Conservation (phyloP, 108 stramenopile genomes). For the Hondaea fermentalgiana region DNA sequence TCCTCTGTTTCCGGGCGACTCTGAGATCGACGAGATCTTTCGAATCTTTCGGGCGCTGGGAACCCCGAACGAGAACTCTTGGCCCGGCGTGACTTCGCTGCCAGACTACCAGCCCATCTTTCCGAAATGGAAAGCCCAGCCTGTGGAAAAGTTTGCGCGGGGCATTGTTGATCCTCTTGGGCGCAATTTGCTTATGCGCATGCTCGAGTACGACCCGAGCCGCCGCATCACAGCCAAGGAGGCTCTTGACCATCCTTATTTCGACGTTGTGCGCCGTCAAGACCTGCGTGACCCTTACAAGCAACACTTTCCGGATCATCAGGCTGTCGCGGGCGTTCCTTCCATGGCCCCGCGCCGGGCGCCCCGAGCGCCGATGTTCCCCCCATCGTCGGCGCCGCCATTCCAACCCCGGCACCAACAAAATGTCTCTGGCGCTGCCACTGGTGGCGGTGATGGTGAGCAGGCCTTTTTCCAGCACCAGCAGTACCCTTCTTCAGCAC, state of each 20-base stretch:
- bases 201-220: conserved; percentile 84
- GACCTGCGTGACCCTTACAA: neutral
- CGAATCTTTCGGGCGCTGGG: conserved; percentile 91
- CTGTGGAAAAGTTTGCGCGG: neutral
- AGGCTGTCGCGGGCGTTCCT: neutral
- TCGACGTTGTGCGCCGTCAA: conserved; percentile 54
- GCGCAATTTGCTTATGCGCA: conserved; percentile 66
- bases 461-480: too few species aligned
- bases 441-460: too few species aligned
- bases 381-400: too few species aligned
- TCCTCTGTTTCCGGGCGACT: conserved; percentile 90
- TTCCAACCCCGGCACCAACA: too few species aligned
- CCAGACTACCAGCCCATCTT: conserved; percentile 77
- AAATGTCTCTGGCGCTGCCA: too few species aligned
- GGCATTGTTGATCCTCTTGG: conserved; percentile 45
- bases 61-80: conserved; percentile 78
- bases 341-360: too few species aligned
- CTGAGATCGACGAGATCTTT: conserved; percentile 94
- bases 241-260: conserved; percentile 90
- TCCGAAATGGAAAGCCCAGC: conserved; percentile 57
- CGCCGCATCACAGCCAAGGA: conserved; percentile 76
- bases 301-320: neutral
- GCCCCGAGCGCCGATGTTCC: too few species aligned
- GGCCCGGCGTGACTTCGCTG: conserved; percentile 75
- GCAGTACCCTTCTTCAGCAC: too few species aligned